Base-by-base conservation (phyloP, 805 yeast genomes). In the Yarrowia phangngaensis region DNA sequence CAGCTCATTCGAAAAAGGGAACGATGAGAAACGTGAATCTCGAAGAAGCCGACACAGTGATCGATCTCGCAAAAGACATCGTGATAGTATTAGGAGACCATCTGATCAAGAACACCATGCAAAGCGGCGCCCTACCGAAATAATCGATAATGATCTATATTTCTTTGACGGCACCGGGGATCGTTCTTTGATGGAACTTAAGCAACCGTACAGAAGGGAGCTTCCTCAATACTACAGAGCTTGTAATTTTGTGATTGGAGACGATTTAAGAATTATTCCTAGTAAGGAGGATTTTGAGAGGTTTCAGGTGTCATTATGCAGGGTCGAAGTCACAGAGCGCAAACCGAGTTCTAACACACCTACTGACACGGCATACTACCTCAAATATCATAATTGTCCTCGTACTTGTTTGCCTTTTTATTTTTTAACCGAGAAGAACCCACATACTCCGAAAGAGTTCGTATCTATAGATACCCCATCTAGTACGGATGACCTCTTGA, bases 1-100 rank as follows among this genome's bases (percentile, higher is more conserved):
- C 32, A 38, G 45, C 32, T 38, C 45, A 6, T 38, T 38, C 24
- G 32, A 38, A 19, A n/a, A 38, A 28, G 24, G 19, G 22, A 31
- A 27, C 19, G 45, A 38, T 9, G 19, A 27, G 14, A 22, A 23
- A 6, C 20, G 15, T 15, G 13, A 35, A 3, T 6, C 24, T 3
- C 32, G 31, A 6, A 38, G 27, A 19, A 26, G 45, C 14, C 24
- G 30, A 11, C 32, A 28, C 12, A 19, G 24, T 7, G 45, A 35
- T n/a, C n/a, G n/a, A n/a, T n/a, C n/a, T n/a, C n/a, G n/a, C n/a
- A n/a, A n/a, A n/a, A n/a, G n/a, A n/a, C n/a, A n/a, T n/a, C n/a
- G n/a, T n/a, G n/a, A n/a, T n/a, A n/a, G n/a, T n/a, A n/a, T n/a
- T n/a, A n/a, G n/a, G n/a, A n/a, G n/a, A n/a, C n/a, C n/a, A n/a